Evolutionary conservation across 179 eudicot genomes (phyloP).

Genomic region (Silene vulgaris): DNA sequence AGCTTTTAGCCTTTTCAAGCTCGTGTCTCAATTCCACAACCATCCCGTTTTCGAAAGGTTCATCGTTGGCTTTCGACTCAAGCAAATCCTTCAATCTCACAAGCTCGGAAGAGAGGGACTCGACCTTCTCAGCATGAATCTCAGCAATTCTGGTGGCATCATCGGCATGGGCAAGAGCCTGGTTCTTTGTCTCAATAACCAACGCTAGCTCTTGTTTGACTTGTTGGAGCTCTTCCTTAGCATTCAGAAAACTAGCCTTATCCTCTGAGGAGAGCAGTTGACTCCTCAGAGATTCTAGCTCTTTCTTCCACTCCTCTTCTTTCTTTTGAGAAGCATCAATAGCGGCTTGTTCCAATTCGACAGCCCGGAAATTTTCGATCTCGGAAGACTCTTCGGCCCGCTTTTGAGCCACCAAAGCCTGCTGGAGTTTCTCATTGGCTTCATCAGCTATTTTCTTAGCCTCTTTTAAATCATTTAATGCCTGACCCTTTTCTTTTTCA

Average conservation of each 20-base stretch:
- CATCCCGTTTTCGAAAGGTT: constrained; percentile 27
- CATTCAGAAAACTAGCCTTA: constrained; percentile 54
- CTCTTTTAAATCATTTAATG: constrained; percentile 56
- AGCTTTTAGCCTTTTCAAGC: constrained; percentile 26
- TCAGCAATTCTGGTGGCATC: constrained; percentile 82
- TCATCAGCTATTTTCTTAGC: constrained; percentile 69
- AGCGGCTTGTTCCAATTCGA: constrained; percentile 80
- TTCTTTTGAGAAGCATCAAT: constrained; percentile 71
- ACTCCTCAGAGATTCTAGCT: constrained; percentile 59
- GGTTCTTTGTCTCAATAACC: constrained; percentile 59
- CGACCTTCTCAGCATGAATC: constrained; percentile 63
- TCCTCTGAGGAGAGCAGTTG: constrained; percentile 45
- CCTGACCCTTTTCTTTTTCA: constrained; percentile 75
- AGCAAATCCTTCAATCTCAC: constrained; percentile 54
- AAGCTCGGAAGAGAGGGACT: constrained; percentile 58
- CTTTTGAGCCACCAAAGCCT: constrained; percentile 82
- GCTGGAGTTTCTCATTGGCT: constrained; percentile 66
- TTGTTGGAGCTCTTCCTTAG: constrained; percentile 65
- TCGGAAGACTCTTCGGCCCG: constrained; percentile 73
- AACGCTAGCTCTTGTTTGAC: constrained; percentile 59
- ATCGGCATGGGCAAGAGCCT: constrained; percentile 76
- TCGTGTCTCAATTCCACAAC: constrained; percentile 54
- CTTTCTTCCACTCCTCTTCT: constrained; percentile 65
- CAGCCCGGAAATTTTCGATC: constrained; percentile 78
- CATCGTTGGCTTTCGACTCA: constrained; percentile 41